Evolutionary conservation across 345 rosid species (phyloP).

Genomic region (Eucalyptus marginata): DNA sequence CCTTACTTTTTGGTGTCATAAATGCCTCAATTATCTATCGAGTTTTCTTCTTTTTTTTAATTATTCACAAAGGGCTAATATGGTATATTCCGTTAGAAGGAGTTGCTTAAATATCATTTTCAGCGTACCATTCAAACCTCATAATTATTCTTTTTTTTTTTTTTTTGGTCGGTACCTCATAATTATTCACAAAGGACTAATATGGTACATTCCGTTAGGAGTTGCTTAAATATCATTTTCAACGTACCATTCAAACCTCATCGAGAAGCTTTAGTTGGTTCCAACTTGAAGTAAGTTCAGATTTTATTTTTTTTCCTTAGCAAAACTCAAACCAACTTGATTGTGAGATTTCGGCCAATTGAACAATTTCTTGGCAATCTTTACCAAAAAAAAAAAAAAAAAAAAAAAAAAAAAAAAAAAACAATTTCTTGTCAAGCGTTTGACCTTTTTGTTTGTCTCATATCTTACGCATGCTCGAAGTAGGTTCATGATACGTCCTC

Average conservation of each 20-base stretch:
- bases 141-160: too few species aligned
- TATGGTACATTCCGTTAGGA: not conserved
- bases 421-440: not conserved
- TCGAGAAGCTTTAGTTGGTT: not conserved
- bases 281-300: not conserved
- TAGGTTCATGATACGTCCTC: not conserved
- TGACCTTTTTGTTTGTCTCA: not conserved
- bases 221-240: not conserved
- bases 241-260: not conserved
- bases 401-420: too few species aligned
- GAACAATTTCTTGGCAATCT: not conserved
- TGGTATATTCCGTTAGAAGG: not conserved
- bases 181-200: not conserved
- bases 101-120: not conserved
- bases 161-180: not conserved
- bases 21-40: too few species aligned
- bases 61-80: not conserved
- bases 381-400: too few species aligned
- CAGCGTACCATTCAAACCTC: not conserved
- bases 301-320: too few species aligned
- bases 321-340: not conserved
- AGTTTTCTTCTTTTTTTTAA: not conserved
- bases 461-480: not conserved
- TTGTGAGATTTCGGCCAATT: not conserved
- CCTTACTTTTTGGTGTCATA: not conserved